Evolutionary conservation across 192 early-diverging fungal genomes (phyloP), one percentile per base, ranked within the genome.

Genomic region (Coemansia furcata): DNA sequence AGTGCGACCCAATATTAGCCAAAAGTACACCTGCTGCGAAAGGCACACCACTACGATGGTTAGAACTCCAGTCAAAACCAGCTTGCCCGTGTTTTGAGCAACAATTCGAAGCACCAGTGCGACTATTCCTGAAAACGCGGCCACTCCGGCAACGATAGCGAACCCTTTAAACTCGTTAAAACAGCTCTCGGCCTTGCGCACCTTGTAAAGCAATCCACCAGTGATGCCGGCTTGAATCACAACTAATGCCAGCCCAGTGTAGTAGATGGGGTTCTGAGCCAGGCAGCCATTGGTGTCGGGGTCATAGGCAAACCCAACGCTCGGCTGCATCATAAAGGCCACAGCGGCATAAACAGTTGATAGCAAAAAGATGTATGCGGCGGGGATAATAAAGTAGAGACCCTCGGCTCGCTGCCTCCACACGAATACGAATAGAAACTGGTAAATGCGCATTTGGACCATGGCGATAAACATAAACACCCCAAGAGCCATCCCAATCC

Each of bases 401-500:
- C 79, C 79, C 0, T 58, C 68, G 0, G 74, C 39, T 23, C 60
- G 38, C 32, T 74, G 71, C 36, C 71, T 77, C 62, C 65, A 58
- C 11, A 73, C 43, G 50, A 82, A 82, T 15, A 74, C 47, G 65
- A 39, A 71, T 36, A 82, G 49, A 52, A 77, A 82, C 17, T 23
- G 44, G 68, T 76, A 82, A 10, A 77, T 58, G n/a, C 79, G 74
- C 54, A 71, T 44, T 63, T 71, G 68, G 39, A 82, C 54, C 54
- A 74, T 30, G 21, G 71, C 74, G 17, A 71, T 66, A 65, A 77
- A 77, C 37, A 60, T 21, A 21, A 82, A 55, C 1, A 60, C 68
- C 3, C 79, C 79, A 38, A 82, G 62, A 2, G 73, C 60, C 74
- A 82, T 76, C 0, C 79, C 73, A 17, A 77, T 47, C 79, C 79